phyloP scores from a whole-genome alignment of 345 rosid species.

The Eucalyptus cloeziana region DNA sequence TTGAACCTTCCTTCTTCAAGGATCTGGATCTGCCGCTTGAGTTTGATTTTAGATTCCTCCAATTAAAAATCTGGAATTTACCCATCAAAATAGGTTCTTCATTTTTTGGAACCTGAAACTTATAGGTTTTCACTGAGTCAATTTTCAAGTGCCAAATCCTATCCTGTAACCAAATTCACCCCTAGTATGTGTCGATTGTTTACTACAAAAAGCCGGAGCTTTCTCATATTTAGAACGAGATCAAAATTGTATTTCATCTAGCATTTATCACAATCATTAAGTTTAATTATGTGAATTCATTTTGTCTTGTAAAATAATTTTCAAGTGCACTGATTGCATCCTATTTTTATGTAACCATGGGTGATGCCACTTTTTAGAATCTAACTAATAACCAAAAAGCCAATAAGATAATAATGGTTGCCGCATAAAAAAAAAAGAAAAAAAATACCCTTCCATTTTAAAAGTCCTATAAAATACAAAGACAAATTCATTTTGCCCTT shows the following conservation, averaged over 20 bases:
- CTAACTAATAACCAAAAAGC: background rate
- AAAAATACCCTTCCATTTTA: background rate
- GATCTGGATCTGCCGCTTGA: no score
- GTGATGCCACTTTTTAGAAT: background rate
- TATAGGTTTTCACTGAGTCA: accelerated
- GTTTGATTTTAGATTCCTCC: accelerated
- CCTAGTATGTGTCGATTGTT: no score
- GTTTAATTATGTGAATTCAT: background rate
- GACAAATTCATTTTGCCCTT: background rate
- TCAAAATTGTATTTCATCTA: background rate
- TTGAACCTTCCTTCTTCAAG: no score
- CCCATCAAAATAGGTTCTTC: accelerated
- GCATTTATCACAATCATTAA: background rate
- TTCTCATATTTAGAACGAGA: background rate
- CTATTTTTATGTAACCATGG: background rate
- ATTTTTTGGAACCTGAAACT: no score
- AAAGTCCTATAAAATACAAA: background rate
- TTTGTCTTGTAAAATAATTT: background rate
- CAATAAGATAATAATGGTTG: background rate
- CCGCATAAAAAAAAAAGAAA: background rate
- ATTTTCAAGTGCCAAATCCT: no score
- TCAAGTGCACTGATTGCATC: background rate
- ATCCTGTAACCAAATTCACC: no score
- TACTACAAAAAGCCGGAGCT: background rate
- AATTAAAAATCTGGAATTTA: no score